Evolutionary conservation across 108 stramenopile species (phyloP).

Genomic region (Pseudonitzschia pungens): DNA sequence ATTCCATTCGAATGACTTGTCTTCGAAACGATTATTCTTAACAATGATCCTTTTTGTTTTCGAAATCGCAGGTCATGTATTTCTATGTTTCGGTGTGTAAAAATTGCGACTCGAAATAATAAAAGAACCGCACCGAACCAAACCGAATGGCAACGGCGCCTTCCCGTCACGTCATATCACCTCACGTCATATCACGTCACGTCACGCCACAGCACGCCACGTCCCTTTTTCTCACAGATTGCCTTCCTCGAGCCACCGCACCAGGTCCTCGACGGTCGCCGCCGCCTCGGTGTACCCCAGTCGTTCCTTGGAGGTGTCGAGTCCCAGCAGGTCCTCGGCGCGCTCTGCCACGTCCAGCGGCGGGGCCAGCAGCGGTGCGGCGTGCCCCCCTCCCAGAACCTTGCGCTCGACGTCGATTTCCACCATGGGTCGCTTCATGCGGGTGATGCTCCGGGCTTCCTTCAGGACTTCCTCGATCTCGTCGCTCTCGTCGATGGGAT

Average conservation of each 20-base stretch:
- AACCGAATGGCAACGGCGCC: no score
- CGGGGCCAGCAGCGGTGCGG: conserved; percentile 68
- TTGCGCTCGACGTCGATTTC: conserved; percentile 78
- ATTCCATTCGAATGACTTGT: neutral
- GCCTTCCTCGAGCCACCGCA: conserved; percentile 78
- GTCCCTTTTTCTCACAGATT: conserved; percentile 36
- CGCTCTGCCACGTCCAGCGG: conserved; percentile 58
- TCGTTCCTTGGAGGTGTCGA: conserved; percentile 48
- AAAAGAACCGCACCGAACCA: neutral
- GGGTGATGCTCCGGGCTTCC: conserved; percentile 82
- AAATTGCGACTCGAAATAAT: neutral
- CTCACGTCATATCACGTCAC: no score
- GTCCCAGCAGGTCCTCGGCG: conserved; percentile 67
- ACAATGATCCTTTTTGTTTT: no score
- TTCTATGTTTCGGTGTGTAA: no score
- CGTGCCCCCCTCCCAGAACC: conserved; percentile 66
- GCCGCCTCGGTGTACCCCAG: conserved; percentile 49
- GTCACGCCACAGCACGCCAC: no score
- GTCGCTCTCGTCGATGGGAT: conserved; percentile 87
- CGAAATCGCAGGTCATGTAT: no score
- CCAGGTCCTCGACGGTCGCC: conserved; percentile 65
- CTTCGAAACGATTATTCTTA: neutral
- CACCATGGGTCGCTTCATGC: conserved; percentile 92
- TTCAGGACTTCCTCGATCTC: conserved; percentile 75
- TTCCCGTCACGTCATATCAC: no score